These are phyloP conservation scores for Xylariales sp. DNA, from an alignment of 2,329 filamentous ascomycete genomes.

Conservation along the genomic window DNA sequence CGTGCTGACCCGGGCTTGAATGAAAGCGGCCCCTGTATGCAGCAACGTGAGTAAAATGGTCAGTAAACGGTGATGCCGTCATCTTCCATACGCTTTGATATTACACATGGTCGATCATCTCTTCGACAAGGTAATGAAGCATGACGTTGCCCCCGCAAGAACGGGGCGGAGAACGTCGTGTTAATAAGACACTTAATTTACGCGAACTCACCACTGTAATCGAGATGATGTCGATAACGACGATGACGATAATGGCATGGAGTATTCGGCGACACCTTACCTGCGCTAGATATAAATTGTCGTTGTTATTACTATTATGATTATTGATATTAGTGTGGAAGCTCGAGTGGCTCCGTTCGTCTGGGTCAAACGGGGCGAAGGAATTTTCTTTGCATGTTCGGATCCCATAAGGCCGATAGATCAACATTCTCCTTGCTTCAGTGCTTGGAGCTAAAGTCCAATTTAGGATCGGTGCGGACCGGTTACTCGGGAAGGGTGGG, in stretches of 20 bases:
- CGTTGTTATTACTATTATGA: too few relatives aligned
- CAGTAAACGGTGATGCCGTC: conserved; percentile 16
- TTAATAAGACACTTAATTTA: conserved; percentile 27
- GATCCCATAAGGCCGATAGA: conserved; percentile 34
- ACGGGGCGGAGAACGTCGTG: conserved; percentile 8
- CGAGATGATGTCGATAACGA: conserved; percentile 2
- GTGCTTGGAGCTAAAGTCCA: conserved; percentile 18
- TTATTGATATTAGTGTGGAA: conserved; percentile 11
- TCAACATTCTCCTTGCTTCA: conserved; percentile 18
- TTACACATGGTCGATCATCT: conserved; percentile 25
- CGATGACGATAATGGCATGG: too few relatives aligned
- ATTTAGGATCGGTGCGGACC: conserved; percentile 27
- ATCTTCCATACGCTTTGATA: conserved; percentile 27
- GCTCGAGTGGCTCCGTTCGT: conserved; percentile 22
- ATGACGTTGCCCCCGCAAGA: conserved; percentile 5
- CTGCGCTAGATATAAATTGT: too few relatives aligned
- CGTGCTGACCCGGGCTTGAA: neutral
- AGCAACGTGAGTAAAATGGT: neutral
- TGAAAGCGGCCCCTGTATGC: conserved; percentile 1
- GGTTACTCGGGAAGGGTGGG: conserved; percentile 35
- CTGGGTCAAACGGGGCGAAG: conserved; percentile 28
- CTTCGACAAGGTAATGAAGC: neutral
- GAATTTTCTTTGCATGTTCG: conserved; percentile 31
- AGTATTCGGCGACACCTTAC: too few relatives aligned
- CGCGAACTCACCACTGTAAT: neutral